A percentile compares a stretch with the other conserved stretches of the same genome.
Evolutionary conservation across 768 basidiomycete genomes (phyloP).

Genomic region (Asterophora lycoperdoides): DNA sequence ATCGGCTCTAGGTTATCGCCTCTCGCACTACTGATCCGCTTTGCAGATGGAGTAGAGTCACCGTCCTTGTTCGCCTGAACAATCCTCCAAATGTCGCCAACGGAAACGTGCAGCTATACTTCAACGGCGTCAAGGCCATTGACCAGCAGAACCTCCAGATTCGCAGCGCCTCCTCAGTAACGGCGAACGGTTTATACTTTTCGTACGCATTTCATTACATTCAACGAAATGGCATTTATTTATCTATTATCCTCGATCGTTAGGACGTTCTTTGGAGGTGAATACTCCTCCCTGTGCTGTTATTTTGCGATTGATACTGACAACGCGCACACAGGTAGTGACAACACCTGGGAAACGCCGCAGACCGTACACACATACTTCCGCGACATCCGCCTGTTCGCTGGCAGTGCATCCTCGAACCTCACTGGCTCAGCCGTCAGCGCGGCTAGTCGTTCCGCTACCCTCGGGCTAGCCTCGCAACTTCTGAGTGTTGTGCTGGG

Average conservation of each 20-base stretch:
- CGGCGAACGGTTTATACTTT: conserved; percentile 70
- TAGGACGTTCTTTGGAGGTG: conserved; percentile 82
- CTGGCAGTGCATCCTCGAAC: conserved; percentile 46
- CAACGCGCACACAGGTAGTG: conserved; percentile 40
- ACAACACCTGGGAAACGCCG: conserved; percentile 69
- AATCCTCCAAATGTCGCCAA: conserved; percentile 64
- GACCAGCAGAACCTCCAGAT: conserved; percentile 60
- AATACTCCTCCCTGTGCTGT: conserved; percentile 2
- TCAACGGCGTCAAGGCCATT: conserved; percentile 64
- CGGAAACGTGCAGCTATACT: conserved; percentile 66
- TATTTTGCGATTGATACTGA: conserved; percentile 11
- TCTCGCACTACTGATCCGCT: conserved; percentile 2
- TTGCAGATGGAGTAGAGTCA: conserved; percentile 62
- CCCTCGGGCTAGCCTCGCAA: background rate
- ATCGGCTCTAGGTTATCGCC: conserved; percentile 1
- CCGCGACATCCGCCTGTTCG: conserved; percentile 69
- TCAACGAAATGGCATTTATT: background rate
- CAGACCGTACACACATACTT: conserved; percentile 67
- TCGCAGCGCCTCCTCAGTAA: conserved; percentile 48
- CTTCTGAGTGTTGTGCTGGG: background rate
- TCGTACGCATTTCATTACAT: conserved; percentile 45
- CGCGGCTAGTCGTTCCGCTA: conserved; percentile 14
- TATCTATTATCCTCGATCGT: background rate
- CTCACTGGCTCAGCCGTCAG: conserved; percentile 33
- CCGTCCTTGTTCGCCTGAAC: conserved; percentile 78